Percentiles rank a stretch among this genome's conserved stretches.
These are phyloP conservation scores for Kingdonia uniflora DNA, from an alignment of 164 flowering plant species.

Conservation along the genomic window DNA sequence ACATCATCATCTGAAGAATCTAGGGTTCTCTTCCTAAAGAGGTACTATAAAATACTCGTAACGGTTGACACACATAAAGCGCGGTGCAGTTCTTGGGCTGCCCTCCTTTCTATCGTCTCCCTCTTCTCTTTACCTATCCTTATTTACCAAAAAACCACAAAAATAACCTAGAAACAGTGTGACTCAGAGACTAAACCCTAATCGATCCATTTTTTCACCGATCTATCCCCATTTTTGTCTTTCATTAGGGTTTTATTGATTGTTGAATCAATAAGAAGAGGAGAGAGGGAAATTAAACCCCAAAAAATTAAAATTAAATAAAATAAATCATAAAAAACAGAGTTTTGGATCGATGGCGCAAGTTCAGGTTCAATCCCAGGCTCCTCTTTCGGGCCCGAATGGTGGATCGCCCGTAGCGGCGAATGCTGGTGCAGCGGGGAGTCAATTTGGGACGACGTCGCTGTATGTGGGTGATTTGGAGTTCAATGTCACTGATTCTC, in stretches of 20 bases:
- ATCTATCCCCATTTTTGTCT: background rate
- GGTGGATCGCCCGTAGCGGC: conserved; percentile 4
- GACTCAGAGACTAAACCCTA: conserved; percentile 4
- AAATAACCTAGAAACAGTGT: background rate
- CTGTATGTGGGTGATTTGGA: conserved; percentile 82
- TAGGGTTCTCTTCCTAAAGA: no score
- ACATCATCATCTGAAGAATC: no score
- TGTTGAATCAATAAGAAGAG: conserved; percentile 15
- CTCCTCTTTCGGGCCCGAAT: conserved; percentile 14
- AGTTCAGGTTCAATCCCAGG: conserved; percentile 44
- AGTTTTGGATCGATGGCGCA: conserved; percentile 52
- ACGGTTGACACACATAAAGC: conserved; percentile 4
- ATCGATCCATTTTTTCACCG: no score
- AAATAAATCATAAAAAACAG: background rate
- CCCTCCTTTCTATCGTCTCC: background rate
- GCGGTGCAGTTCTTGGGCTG: conserved; percentile 9
- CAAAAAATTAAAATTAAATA: background rate
- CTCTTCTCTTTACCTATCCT: conserved; percentile 2
- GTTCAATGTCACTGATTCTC: conserved; percentile 57
- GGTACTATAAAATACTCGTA: conserved; percentile 7
- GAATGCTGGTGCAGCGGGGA: conserved; percentile 1
- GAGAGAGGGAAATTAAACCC: conserved; percentile 20
- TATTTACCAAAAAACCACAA: background rate
- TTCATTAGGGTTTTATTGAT: conserved; percentile 11
- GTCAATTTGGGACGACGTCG: conserved; percentile 38